Base-by-base conservation (phyloP, 2,329 filamentous ascomycete genomes). In the Ceratocystis papillata region DNA sequence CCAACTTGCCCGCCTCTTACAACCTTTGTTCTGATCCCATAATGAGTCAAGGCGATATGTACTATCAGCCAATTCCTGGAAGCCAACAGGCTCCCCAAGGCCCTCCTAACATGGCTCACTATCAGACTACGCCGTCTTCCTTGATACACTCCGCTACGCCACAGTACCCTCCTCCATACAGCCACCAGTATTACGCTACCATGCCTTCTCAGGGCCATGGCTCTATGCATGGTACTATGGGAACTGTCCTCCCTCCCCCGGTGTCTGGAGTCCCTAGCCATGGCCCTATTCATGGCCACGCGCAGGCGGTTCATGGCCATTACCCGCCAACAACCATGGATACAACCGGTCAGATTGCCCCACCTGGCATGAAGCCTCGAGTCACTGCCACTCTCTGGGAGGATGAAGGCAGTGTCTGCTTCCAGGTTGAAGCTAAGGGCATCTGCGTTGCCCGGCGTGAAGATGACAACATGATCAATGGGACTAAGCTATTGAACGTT, bases 381-480 rank as follows among this genome's bases (percentile, higher is more conserved):
- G 94, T 99, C 33, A 97, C 94, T 3, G 94, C 94, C 7, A 99
- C 94, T 0, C 76, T 99, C 28, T 99, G 94, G 94, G 94, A 97
- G 79, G 94, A 99, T 71, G 94, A 99, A 74, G 94, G 94, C 44
- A 97, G 91, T 73, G 80, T 97, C 37, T 99, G 94, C 77, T 99
- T 97, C 74, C 94, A 97, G 75, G 94, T 97, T 1, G 94, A 97
- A 76, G 93, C 94, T 2, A 88, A 94, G 70, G 93, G 93, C 61
- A 93, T 99, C 64, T 99, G 94, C 75, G 94, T 97, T 67, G 93
- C 93, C 64, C 85, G 94, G 70, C 83, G 94, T 74, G 93, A 97
- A 83, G 93, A 96, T 72, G 97, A 96, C 76, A 90, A 96, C 77
- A 96, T 99, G 90, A 96, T 99, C 76, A 99, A 97, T 73, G 94